A percentile compares a stretch with the other conserved stretches of the same genome.
phyloP scores from a whole-genome alignment of 1,284 basidiomycete genomes.

The Moesziomyces sp. region DNA sequence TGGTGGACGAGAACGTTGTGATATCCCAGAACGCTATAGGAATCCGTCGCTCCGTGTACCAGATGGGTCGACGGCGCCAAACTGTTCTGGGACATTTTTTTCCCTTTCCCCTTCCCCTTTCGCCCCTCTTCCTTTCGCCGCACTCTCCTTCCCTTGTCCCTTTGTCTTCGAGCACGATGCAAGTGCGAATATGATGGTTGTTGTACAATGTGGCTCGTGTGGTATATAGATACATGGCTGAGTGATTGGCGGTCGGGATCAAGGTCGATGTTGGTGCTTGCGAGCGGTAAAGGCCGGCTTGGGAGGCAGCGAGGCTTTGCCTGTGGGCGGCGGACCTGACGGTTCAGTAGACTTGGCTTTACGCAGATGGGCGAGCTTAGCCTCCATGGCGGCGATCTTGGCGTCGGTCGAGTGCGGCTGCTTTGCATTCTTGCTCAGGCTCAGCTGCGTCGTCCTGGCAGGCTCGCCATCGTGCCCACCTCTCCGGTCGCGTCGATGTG shows the following conservation, averaged over 20 bases:
- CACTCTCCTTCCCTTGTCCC: background rate
- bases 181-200: background rate
- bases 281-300: conserved; percentile 16
- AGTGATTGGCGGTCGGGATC: background rate
- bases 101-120: background rate
- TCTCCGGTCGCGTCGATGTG: conserved; percentile 34
- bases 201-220: background rate
- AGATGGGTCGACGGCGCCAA: conserved; percentile 46
- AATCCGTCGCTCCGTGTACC: conserved; percentile 37
- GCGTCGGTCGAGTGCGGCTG: conserved; percentile 78
- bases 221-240: background rate
- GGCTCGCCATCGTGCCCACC: conserved; percentile 70
- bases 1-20: conserved; percentile 57
- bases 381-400: conserved; percentile 95
- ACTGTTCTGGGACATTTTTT: conserved; percentile 53
- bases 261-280: background rate
- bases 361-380: conserved; percentile 74
- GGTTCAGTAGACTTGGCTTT: conserved; percentile 7
- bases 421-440: conserved; percentile 80
- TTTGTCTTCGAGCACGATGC: too few relatives aligned
- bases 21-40: conserved; percentile 57
- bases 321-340: conserved; percentile 3
- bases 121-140: background rate
- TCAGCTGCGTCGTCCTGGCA: conserved; percentile 83
- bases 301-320: conserved; percentile 20